phyloP scores from a whole-genome alignment of 2,329 filamentous ascomycete genomes.

The Trichoderma sp. region DNA sequence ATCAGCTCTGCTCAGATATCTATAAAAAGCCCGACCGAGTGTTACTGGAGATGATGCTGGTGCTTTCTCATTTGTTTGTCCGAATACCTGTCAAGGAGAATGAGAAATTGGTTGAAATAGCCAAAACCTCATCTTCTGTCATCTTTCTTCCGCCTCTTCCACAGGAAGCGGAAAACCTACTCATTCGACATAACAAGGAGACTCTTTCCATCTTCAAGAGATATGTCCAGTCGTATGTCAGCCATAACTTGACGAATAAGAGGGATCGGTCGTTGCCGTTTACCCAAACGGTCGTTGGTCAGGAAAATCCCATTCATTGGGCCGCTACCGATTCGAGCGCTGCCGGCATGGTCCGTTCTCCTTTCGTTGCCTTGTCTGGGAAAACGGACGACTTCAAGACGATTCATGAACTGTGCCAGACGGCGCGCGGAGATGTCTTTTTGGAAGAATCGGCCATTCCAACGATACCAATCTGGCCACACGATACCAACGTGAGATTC shows the following conservation, averaged over 20 bases:
- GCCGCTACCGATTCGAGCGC: conserved; percentile 22
- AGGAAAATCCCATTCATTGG: not conserved
- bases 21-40: conserved; percentile 48
- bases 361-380: conserved; percentile 71
- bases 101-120: conserved; percentile 46
- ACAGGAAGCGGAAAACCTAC: conserved; percentile 50
- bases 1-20: conserved; percentile 58
- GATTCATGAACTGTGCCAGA: conserved; percentile 66
- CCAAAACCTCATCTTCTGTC: conserved; percentile 59
- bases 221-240: conserved; percentile 68
- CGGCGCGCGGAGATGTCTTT: conserved; percentile 66
- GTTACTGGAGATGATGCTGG: conserved; percentile 61
- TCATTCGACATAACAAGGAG: conserved; percentile 62
- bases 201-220: conserved; percentile 64
- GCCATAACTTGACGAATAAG: conserved; percentile 55
- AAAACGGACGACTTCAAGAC: conserved; percentile 61
- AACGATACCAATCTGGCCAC: conserved; percentile 59
- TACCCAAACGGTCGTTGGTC: conserved; percentile 34
- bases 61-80: conserved; percentile 69
- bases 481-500: conserved; percentile 51
- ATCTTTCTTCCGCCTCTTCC: conserved; percentile 67
- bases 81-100: conserved; percentile 47
- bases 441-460: conserved; percentile 73
- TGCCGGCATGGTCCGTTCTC: conserved; percentile 55
- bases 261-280: conserved; percentile 59